Evolutionary conservation across 2,329 filamentous ascomycete species (phyloP).

Genomic region (Allantophomopsis cytisporea): DNA sequence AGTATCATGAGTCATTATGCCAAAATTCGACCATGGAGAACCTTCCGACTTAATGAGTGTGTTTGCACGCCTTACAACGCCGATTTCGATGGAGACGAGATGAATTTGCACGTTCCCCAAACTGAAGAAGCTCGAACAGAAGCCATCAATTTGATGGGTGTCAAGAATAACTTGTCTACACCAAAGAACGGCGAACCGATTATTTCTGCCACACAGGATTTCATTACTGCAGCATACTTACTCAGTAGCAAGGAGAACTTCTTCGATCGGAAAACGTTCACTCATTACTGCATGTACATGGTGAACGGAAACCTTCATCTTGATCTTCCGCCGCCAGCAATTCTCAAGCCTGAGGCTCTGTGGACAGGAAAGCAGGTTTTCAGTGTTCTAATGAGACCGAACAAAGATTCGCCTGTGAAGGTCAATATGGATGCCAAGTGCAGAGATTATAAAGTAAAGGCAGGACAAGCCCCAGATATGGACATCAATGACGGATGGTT

Average conservation of each 20-base stretch:
- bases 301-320: constrained; percentile 65
- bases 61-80: constrained; percentile 97
- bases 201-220: constrained; percentile 98
- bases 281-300: constrained; percentile 89
- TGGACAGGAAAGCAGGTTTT: constrained; percentile 99
- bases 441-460: constrained; percentile 58
- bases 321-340: constrained; percentile 75
- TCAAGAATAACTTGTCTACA: constrained; percentile 90
- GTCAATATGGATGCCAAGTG: constrained; percentile 92
- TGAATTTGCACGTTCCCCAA: constrained; percentile 97
- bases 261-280: constrained; percentile 78
- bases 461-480: constrained; percentile 50
- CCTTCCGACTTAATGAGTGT: constrained; percentile 94
- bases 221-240: constrained; percentile 89
- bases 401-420: constrained; percentile 66
- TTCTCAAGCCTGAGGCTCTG: constrained; percentile 71
- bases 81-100: constrained; percentile 97
- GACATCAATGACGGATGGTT: constrained; percentile 83
- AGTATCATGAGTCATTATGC: constrained; percentile 95
- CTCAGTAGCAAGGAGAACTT: constrained; percentile 89
- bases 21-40: constrained; percentile 89
- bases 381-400: constrained; percentile 81
- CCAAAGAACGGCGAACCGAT: constrained; percentile 97
- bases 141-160: constrained; percentile 92
- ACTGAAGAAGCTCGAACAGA: constrained; percentile 94